phyloP scores from a whole-genome alignment of 768 basidiomycete species.

The Podaxis carcinomalis region DNA sequence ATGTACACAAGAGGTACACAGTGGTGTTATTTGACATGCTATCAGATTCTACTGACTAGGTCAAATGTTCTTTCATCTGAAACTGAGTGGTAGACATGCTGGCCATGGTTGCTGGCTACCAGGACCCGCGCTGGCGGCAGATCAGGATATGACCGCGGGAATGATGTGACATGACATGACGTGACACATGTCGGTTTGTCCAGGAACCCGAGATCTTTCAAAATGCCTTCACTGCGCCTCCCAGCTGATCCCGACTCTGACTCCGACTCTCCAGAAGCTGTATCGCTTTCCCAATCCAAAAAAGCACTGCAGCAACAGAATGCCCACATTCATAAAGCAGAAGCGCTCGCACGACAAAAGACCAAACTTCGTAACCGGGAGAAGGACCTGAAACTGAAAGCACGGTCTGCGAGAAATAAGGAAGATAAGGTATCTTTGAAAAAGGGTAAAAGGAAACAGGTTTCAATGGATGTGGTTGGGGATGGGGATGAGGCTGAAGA shows the following conservation, averaged over 20 bases:
- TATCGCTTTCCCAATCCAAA: constrained; percentile 45
- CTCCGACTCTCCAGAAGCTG: constrained; percentile 40
- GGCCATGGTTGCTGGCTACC: too few species aligned
- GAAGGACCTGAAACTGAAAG: constrained; percentile 46
- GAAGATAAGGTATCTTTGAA: not conserved
- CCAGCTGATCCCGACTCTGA: constrained; percentile 7
- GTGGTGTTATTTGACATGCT: too few species aligned
- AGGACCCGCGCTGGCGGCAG: too few species aligned
- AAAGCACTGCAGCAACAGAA: constrained; percentile 32
- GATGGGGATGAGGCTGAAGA: constrained; percentile 12
- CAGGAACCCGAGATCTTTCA: not conserved
- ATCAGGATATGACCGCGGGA: too few species aligned
- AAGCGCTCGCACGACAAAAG: constrained; percentile 34
- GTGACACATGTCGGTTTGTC: too few species aligned
- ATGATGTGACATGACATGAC: too few species aligned
- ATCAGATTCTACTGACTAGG: too few species aligned
- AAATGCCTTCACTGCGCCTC: not conserved
- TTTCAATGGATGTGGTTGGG: not conserved
- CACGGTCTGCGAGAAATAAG: constrained; percentile 30
- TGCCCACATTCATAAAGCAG: constrained; percentile 31
- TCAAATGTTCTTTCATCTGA: too few species aligned
- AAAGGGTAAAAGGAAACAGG: constrained; percentile 6
- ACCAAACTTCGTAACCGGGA: constrained; percentile 42
- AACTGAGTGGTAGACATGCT: too few species aligned
- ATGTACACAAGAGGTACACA: too few species aligned